Evolutionary conservation across 2,329 filamentous ascomycete genomes (phyloP).

Genomic region (Colletotrichum falcatum): DNA sequence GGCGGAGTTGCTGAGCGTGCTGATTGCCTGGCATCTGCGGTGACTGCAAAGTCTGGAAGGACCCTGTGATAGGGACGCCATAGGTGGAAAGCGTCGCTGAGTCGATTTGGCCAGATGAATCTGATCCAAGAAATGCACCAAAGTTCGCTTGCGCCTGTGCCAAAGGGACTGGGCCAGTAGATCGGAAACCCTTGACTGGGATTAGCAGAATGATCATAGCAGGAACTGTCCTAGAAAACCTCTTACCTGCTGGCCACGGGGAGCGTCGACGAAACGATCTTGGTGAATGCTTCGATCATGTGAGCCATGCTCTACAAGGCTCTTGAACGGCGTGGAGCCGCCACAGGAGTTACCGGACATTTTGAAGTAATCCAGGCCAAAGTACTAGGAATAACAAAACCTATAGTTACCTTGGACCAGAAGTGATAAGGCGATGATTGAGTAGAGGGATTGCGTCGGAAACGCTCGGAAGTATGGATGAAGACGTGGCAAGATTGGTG

Average conservation of each 20-base stretch:
- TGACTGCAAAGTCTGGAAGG: not conserved
- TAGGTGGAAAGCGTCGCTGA: not conserved
- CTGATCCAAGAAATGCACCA: slow-evolving; percentile 50
- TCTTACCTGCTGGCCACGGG: slow-evolving; percentile 17
- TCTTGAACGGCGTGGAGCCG: slow-evolving; percentile 58
- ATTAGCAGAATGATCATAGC: not conserved
- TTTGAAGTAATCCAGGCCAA: not conserved
- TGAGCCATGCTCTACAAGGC: slow-evolving; percentile 56
- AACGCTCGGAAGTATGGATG: not conserved
- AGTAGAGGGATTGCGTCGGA: not conserved
- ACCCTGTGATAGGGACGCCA: not conserved
- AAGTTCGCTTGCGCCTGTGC: slow-evolving; percentile 50
- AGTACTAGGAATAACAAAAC: not conserved
- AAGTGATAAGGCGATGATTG: not conserved
- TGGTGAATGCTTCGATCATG: slow-evolving; percentile 56
- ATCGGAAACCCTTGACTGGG: slow-evolving; percentile 27
- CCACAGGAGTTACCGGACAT: slow-evolving; percentile 59
- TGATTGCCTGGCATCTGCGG: slow-evolving; percentile 1
- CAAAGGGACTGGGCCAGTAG: not conserved
- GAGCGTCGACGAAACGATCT: slow-evolving; percentile 49
- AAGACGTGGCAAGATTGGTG: too few relatives aligned
- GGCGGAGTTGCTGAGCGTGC: not conserved
- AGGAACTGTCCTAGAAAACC: not conserved
- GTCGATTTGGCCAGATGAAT: not conserved
- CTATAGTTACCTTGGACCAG: too few relatives aligned